phyloP scores from a whole-genome alignment of 1,284 basidiomycete genomes.

The Tilletia horrida region DNA sequence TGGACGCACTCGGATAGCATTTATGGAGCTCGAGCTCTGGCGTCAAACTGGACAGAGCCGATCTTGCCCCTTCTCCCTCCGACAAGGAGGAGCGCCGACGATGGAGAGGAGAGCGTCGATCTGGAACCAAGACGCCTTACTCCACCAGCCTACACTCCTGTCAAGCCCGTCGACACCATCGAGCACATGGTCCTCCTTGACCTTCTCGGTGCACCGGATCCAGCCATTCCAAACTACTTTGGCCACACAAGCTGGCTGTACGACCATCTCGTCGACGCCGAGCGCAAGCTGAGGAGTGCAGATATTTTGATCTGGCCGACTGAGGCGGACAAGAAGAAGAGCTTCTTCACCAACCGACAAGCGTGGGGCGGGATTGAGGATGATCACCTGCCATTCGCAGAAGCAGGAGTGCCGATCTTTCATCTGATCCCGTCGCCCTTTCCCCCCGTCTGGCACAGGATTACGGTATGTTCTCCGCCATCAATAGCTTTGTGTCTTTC shows the following conservation, averaged over 20 bases:
- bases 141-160: conserved; percentile 17
- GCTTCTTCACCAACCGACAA: conserved; percentile 27
- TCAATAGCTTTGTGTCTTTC: neutral
- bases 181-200: conserved; percentile 51
- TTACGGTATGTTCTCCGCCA: neutral
- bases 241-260: conserved; percentile 43
- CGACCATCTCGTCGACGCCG: conserved; percentile 30
- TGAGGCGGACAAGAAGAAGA: conserved; percentile 20
- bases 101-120: neutral
- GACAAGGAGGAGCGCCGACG: neutral
- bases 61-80: conserved; percentile 16
- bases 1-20: conserved; percentile 90
- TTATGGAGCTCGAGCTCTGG: conserved; percentile 66
- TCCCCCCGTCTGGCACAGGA: conserved; percentile 79
- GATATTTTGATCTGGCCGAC: neutral
- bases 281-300: conserved; percentile 28
- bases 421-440: conserved; percentile 89
- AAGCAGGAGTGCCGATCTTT: conserved; percentile 77
- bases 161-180: conserved; percentile 46
- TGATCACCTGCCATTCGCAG: conserved; percentile 89
- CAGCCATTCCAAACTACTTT: conserved; percentile 43
- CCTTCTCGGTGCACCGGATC: conserved; percentile 41
- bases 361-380: conserved; percentile 71
- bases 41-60: conserved; percentile 30
- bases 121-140: conserved; percentile 20